Conservation (phyloP, 768 basidiomycete species). For the Austroboletus eburneus region DNA sequence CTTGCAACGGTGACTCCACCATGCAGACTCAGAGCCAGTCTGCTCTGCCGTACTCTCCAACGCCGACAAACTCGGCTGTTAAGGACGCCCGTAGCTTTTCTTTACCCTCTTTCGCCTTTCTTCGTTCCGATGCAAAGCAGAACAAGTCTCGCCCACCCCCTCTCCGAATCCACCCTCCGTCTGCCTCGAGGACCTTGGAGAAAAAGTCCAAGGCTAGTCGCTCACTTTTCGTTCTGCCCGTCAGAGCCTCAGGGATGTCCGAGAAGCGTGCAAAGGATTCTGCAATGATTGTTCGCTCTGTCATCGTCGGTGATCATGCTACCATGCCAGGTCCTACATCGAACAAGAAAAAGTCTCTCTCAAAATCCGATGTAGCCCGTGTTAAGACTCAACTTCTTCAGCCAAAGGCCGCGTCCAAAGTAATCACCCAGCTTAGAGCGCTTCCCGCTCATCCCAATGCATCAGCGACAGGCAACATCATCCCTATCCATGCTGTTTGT, state of each 20-base stretch:
- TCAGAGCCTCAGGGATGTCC: conserved; percentile 33
- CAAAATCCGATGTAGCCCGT: conserved; percentile 53
- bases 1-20: conserved; percentile 12
- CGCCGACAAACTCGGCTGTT: conserved; percentile 1
- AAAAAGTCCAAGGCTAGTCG: conserved; percentile 37
- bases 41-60: conserved; percentile 21
- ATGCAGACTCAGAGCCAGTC: conserved; percentile 29
- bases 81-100: conserved; percentile 43
- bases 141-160: conserved; percentile 17
- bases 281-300: conserved; percentile 57
- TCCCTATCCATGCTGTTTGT: conserved; percentile 77
- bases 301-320: conserved; percentile 59
- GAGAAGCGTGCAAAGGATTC: conserved; percentile 62
- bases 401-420: conserved; percentile 62
- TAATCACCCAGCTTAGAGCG: conserved; percentile 65
- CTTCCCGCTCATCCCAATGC: conserved; percentile 39
- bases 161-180: conserved; percentile 24
- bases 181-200: conserved; percentile 35
- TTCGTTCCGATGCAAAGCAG: conserved; percentile 33
- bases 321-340: conserved; percentile 27
- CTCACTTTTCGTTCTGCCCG: conserved; percentile 29
- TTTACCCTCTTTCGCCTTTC: conserved; percentile 43
- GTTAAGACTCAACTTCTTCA: conserved; percentile 65
- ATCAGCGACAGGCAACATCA: conserved; percentile 14
- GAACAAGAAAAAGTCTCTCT: conserved; percentile 37